These are phyloP conservation scores for Magnaporthiopsis rhizophila DNA, from an alignment of 2,329 filamentous ascomycete species.

Conservation along the genomic window DNA sequence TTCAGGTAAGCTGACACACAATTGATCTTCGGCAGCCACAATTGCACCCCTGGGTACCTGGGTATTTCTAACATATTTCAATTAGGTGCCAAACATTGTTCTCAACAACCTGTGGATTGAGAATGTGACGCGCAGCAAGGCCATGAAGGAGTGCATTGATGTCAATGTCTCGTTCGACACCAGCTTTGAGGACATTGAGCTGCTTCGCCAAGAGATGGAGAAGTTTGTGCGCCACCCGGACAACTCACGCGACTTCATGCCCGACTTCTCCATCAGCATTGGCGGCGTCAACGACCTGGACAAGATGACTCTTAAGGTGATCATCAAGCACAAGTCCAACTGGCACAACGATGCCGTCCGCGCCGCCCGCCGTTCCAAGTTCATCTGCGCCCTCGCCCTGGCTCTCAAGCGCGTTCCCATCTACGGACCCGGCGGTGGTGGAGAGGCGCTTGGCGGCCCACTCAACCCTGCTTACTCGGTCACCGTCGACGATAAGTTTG, in stretches of 20 bases:
- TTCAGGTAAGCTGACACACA: constrained; percentile 40
- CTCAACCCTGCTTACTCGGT: constrained; percentile 79
- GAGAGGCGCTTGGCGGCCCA: constrained; percentile 52
- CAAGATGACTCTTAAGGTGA: constrained; percentile 75
- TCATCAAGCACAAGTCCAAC: constrained; percentile 88
- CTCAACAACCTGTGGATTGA: constrained; percentile 93
- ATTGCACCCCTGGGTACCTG: neutral
- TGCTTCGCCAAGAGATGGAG: constrained; percentile 77
- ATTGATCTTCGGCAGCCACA: neutral
- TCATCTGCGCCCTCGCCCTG: constrained; percentile 87
- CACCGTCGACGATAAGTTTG: constrained; percentile 60
- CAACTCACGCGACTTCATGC: constrained; percentile 85
- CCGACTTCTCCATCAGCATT: constrained; percentile 72
- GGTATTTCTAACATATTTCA: neutral
- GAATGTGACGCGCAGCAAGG: constrained; percentile 82
- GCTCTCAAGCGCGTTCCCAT: constrained; percentile 85
- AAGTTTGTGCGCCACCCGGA: constrained; percentile 75
- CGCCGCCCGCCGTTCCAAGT: constrained; percentile 78
- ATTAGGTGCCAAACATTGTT: constrained; percentile 79
- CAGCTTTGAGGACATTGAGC: constrained; percentile 79
- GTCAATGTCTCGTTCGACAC: constrained; percentile 82
- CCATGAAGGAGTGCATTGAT: constrained; percentile 80
- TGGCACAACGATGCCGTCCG: constrained; percentile 83
- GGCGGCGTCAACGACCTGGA: constrained; percentile 75
- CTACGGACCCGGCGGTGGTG: constrained; percentile 67